These are phyloP conservation scores for Cryptococcus jaspeensis DNA, from an alignment of 1,284 basidiomycete genomes.

Conservation along the genomic window DNA sequence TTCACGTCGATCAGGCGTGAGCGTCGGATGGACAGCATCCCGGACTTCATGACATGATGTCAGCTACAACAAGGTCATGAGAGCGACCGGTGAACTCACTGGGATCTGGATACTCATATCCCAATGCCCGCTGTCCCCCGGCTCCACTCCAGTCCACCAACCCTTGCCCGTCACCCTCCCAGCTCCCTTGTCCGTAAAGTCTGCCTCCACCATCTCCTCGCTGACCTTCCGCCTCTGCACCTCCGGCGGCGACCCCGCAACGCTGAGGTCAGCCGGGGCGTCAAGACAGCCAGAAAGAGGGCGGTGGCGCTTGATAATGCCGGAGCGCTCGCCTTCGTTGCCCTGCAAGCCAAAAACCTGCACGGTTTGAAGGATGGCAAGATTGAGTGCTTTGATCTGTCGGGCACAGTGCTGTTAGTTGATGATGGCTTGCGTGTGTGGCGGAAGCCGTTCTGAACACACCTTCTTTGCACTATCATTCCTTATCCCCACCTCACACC, in stretches of 20 bases:
- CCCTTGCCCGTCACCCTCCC: constrained; percentile 73
- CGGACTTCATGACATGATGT: constrained; percentile 54
- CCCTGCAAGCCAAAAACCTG: constrained; percentile 61
- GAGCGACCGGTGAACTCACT: constrained; percentile 55
- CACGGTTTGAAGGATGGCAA: constrained; percentile 70
- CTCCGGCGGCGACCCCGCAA: constrained; percentile 25
- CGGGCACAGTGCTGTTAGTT: background rate
- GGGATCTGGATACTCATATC: constrained; percentile 68
- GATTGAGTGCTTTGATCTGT: constrained; percentile 63
- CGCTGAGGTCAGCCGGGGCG: background rate
- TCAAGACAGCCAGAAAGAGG: background rate
- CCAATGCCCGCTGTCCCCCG: constrained; percentile 59
- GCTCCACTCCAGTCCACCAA: constrained; percentile 78
- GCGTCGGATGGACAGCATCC: constrained; percentile 71
- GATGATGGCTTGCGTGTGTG: background rate
- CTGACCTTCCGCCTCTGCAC: constrained; percentile 55
- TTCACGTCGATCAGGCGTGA: constrained; percentile 75
- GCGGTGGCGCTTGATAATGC: background rate
- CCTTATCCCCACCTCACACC: constrained; percentile 65
- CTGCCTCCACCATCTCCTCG: constrained; percentile 64
- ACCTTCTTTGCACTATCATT: constrained; percentile 72
- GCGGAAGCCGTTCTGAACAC: constrained; percentile 7
- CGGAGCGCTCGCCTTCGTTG: background rate
- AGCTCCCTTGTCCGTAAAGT: constrained; percentile 58
- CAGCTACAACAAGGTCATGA: background rate